Conservation (phyloP, 768 basidiomycete species). For the Udeniomyces megalosporus region DNA sequence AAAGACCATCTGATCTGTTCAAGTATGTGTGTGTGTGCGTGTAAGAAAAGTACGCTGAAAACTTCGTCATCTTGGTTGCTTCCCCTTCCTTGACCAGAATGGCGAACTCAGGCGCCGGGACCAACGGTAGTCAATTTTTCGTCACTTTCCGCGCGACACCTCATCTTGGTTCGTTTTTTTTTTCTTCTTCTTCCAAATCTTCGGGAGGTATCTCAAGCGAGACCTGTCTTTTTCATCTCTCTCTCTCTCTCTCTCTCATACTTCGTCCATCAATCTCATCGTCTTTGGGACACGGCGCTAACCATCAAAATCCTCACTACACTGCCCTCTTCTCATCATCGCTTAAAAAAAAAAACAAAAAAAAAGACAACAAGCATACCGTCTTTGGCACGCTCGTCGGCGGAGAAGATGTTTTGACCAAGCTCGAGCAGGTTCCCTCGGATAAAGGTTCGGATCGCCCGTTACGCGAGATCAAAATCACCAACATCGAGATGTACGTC, state of each 20-base stretch:
- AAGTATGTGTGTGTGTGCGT: not conserved
- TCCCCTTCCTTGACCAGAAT: too few species aligned
- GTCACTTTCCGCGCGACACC: constrained; percentile 69
- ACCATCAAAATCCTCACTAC: too few species aligned
- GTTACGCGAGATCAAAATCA: constrained; percentile 66
- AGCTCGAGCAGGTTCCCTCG: constrained; percentile 61
- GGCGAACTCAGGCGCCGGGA: constrained; percentile 44
- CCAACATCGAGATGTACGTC: constrained; percentile 67
- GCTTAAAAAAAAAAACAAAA: not conserved
- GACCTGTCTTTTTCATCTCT: not conserved
- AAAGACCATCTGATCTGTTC: not conserved
- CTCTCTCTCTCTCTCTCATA: not conserved
- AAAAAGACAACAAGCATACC: constrained; percentile 21
- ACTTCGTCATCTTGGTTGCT: too few species aligned
- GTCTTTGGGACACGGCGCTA: too few species aligned
- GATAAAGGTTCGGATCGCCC: constrained; percentile 79
- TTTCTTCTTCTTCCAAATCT: not conserved
- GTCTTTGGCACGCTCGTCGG: constrained; percentile 40
- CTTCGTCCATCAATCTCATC: too few species aligned
- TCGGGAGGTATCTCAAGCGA: too few species aligned
- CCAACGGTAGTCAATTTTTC: constrained; percentile 93
- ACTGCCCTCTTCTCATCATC: too few species aligned
- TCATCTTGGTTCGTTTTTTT: constrained; percentile 50
- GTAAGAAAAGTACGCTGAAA: too few species aligned
- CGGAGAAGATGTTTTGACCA: constrained; percentile 74